Base-by-base conservation (phyloP, 257 asterid species). In the Lycium barbarum region DNA sequence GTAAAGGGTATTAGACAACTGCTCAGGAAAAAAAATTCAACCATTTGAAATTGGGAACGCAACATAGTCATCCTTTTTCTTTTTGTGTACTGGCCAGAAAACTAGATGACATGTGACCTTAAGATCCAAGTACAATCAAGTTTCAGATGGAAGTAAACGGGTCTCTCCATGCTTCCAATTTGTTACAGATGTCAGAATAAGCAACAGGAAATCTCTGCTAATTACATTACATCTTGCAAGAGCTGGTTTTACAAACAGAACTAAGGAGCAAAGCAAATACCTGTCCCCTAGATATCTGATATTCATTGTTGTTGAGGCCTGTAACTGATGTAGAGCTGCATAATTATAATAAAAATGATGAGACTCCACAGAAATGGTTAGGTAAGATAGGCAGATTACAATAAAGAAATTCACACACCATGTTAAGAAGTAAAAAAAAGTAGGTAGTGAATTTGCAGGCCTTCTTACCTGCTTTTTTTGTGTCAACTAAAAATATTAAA, bases 281-380 rank as follows among this genome's bases (percentile, higher is more conserved):
- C 94, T 93, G 89, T 91, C 98, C 99, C 81, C 98, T 89, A 17
- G 96, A 72, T 83, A 97, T 97, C 91, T 97, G 99, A 88, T 97
- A 97, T 87, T 95, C 99, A 66, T 94, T 97, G 91, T 97, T 97
- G 94, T 97, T 97, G 85, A 97, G 94, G 84, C 99, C 99, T 6
- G 97, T 97, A 82, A 97, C 90, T 55, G 96, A 92, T 85, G 98
- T 92, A 80, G 83, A 87, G 88, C 99, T 97, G 98, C 93, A 90
- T 85, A 59, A 90, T 63, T 67, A 45, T 81, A 84, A 82, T 36
- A 79, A 38, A 35, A 83, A 80, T 76, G 62, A 71, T 82, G 68
- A 85, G 87, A 71, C 63, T 71, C 67, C 26, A 66, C 85, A 76
- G 40, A 70, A 80, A 33, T 73, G 54, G 40, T 7, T 62, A 51